A percentile compares a stretch with the other conserved stretches of the same genome.
Conservation (phyloP, 768 basidiomycete genomes). For the Leccinum boreale region DNA sequence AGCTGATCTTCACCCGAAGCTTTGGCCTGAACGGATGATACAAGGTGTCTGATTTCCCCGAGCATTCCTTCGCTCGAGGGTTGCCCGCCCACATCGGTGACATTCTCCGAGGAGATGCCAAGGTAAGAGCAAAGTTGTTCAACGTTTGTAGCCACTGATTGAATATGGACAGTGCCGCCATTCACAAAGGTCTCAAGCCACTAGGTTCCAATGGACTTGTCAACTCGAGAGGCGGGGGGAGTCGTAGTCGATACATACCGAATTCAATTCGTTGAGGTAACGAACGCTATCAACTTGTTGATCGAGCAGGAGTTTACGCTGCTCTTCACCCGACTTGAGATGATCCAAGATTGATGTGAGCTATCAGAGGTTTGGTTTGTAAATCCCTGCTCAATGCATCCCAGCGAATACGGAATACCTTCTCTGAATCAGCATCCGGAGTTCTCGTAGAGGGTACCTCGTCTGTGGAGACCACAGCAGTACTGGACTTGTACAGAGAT, state of each 20-base stretch:
- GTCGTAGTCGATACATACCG: slow-evolving; percentile 38
- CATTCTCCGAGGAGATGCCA: slow-evolving; percentile 34
- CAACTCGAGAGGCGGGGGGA: not conserved
- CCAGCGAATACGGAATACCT: slow-evolving; percentile 9
- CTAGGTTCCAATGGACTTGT: slow-evolving; percentile 29
- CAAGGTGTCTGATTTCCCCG: slow-evolving; percentile 33
- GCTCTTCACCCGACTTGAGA: slow-evolving; percentile 46
- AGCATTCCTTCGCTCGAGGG: slow-evolving; percentile 29
- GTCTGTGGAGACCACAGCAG: not conserved
- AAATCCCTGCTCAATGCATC: not conserved
- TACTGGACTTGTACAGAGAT: slow-evolving; percentile 16
- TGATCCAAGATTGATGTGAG: slow-evolving; percentile 45
- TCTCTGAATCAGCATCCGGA: slow-evolving; percentile 12
- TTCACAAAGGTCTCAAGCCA: slow-evolving; percentile 86
- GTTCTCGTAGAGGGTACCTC: slow-evolving; percentile 1
- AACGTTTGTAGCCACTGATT: slow-evolving; percentile 55
- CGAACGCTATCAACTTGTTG: slow-evolving; percentile 74
- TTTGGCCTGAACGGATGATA: slow-evolving; percentile 33
- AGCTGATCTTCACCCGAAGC: slow-evolving; percentile 31
- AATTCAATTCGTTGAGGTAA: slow-evolving; percentile 76
- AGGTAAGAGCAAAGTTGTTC: slow-evolving; percentile 58
- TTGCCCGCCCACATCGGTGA: slow-evolving; percentile 5
- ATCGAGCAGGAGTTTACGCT: slow-evolving; percentile 48
- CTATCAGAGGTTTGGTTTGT: slow-evolving; percentile 17
- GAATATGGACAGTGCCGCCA: slow-evolving; percentile 70